Percentiles rank a stretch among this genome's conserved stretches.
These are phyloP conservation scores for Parietaria judaica DNA, from an alignment of 306 rosid species.

Conservation along the genomic window DNA sequence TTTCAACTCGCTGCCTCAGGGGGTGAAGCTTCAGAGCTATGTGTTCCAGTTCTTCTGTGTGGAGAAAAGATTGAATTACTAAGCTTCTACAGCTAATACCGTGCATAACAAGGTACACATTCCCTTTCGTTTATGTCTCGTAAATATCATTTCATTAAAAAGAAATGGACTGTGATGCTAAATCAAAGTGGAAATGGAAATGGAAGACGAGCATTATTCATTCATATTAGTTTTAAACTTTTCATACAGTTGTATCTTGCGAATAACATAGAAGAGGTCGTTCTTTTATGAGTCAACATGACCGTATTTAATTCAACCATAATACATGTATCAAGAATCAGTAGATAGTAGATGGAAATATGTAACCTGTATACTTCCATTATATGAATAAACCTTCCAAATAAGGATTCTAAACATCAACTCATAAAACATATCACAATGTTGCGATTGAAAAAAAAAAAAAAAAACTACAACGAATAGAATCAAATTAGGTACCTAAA, in stretches of 20 bases:
- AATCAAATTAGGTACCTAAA: neutral
- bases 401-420: no score
- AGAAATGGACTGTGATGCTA: neutral
- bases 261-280: no score
- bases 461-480: neutral
- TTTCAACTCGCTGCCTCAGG: conserved; percentile 38
- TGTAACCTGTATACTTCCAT: no score
- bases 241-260: no score
- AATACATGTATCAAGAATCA: no score
- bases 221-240: conserved; percentile 2
- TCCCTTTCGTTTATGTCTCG: conserved; percentile 19
- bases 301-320: no score
- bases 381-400: no score
- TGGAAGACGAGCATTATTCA: neutral
- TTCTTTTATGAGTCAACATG: no score
- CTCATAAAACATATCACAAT: no score
- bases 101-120: conserved; percentile 22
- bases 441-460: neutral
- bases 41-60: conserved; percentile 65
- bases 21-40: conserved; percentile 53
- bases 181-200: neutral
- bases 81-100: conserved; percentile 29
- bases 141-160: conserved; percentile 6
- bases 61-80: conserved; percentile 50
- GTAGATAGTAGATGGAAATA: no score